phyloP scores from a whole-genome alignment of 768 basidiomycete species.

The Lactarius indigo region DNA sequence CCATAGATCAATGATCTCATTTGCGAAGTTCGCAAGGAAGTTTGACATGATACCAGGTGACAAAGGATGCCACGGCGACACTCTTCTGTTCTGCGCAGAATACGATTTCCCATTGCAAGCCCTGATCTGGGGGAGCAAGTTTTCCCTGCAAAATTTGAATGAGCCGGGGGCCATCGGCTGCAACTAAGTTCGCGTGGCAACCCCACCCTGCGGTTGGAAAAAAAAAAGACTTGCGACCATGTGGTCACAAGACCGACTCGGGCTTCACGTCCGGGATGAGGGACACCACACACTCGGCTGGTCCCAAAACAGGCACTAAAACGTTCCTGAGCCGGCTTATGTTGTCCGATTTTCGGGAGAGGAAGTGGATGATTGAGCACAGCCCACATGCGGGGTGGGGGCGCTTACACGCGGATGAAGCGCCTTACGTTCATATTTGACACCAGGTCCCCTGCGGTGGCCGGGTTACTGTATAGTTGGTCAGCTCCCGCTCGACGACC shows the following conservation, averaged over 20 bases:
- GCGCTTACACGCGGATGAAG: not conserved
- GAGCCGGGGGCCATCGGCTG: not conserved
- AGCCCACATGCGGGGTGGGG: not conserved
- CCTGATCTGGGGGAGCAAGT: not conserved
- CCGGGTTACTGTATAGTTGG: not conserved
- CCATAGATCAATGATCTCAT: no score
- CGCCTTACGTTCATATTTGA: not conserved
- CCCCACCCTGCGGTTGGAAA: not conserved
- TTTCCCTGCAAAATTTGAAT: not conserved
- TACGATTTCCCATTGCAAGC: not conserved
- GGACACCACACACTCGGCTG: not conserved
- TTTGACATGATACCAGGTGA: no score
- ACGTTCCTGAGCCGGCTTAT: not conserved
- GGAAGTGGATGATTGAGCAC: not conserved
- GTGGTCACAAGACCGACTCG: not conserved
- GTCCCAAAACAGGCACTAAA: not conserved
- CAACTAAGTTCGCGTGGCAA: not conserved
- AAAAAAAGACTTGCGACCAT: not conserved
- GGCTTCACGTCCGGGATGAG: not conserved
- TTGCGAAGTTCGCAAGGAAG: no score
- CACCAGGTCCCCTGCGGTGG: not conserved
- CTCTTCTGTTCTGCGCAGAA: no score
- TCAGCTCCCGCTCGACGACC: no score
- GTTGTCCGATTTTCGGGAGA: no score
- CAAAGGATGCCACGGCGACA: no score